Evolutionary conservation across 2,329 filamentous ascomycete genomes (phyloP), one percentile per base, ranked within the genome.

Genomic region (Penicillium olsonii): DNA sequence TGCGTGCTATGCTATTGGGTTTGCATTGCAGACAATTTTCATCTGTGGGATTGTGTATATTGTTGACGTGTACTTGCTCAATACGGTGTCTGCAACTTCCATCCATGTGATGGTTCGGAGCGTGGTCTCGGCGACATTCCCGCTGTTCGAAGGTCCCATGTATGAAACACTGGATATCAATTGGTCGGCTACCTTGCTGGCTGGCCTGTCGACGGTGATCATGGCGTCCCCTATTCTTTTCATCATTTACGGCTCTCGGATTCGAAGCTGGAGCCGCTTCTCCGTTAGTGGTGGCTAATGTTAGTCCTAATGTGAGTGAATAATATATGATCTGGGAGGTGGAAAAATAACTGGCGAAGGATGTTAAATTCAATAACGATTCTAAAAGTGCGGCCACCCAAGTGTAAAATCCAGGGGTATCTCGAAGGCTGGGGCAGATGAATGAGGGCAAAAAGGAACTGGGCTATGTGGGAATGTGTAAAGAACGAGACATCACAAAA

Each of bases 201-300:
- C 55, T 1, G 54, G 38, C 0, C 7, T 63, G 29, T 79, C 68
- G 2, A 78, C 75, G 0, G 86, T 83, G 29, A 95, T 76, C 53
- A 95, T 79, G 2, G 90, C 89, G 59, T 95, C 90, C 4, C 59
- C 60, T 4, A 57, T 62, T n/a, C 35, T 56, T 22, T 57, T 63
- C 38, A 53, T 45, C n/a, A 54, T 63, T 14, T 57, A 54, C 37
- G 59, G 59, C 12, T 27, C 49, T 27, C 58, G 45, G 14, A 62
- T 63, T 43, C 57, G 60, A 26, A 53, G 47, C 22, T 61, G 56
- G 58, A 61, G 58, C 48, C 53, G 56, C n/a, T 63, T 63, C 41
- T 61, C 56, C 9, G 56, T 53, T 5, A 39, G 47, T 5, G 34
- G 27, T 17, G 26, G 38, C n/a, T 45, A 35, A 11, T 7, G 33